A percentile compares a stretch with the other conserved stretches of the same genome.
Conservation (phyloP, 163 green algal genomes). For the Scenedesmus sp. region DNA sequence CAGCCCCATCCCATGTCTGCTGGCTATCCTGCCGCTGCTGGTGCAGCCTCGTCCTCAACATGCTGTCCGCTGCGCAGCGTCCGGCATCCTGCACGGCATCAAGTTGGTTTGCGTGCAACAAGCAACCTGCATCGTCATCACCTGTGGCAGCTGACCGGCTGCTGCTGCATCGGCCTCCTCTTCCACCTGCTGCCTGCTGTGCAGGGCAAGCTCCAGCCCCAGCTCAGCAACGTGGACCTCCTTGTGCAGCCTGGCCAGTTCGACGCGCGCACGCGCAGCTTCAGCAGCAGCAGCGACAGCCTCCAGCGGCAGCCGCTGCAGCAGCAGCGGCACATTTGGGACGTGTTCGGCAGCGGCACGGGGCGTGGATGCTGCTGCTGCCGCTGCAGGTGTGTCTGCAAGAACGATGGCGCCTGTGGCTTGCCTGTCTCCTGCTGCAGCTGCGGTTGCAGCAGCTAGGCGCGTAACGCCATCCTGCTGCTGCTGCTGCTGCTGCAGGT, state of each 20-base stretch:
- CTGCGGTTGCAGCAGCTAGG: background rate
- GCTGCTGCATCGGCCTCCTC: conserved; percentile 56
- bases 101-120: background rate
- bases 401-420: no score
- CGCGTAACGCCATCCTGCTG: background rate
- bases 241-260: conserved; percentile 25
- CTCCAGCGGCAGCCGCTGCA: conserved; percentile 32
- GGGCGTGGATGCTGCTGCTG: background rate
- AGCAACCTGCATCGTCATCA: background rate
- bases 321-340: background rate
- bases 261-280: conserved; percentile 12
- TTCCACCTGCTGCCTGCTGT: conserved; percentile 26
- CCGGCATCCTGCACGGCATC: background rate
- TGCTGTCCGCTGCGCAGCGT: background rate
- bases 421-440: conserved; percentile 12
- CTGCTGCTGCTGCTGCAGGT: conserved; percentile 6
- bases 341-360: background rate
- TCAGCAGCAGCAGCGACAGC: conserved; percentile 40
- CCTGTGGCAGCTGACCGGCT: conserved; percentile 14
- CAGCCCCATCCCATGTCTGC: background rate
- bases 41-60: background rate
- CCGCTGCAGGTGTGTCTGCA: background rate
- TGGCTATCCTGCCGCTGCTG: background rate
- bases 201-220: conserved; percentile 43
- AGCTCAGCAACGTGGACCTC: conserved; percentile 53